phyloP scores from a whole-genome alignment of 2,329 filamentous ascomycete genomes.

The Colletotrichum incanum region DNA sequence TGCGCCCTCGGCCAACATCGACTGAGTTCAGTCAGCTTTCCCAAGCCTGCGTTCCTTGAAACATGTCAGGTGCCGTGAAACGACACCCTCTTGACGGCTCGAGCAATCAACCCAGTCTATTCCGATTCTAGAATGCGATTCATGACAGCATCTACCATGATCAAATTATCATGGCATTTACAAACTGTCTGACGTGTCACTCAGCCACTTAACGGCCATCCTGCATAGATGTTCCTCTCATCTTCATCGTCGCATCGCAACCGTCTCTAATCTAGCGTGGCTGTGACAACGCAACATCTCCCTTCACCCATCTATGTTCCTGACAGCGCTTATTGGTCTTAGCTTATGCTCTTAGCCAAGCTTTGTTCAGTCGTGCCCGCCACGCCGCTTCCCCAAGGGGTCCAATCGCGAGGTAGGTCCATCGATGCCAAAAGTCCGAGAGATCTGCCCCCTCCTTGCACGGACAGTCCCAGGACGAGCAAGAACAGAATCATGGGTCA shows the following conservation, averaged over 20 bases:
- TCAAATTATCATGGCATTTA: constrained; percentile 3
- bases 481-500: constrained; percentile 36
- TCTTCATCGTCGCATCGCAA: constrained; percentile 14
- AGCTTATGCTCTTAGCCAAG: constrained; percentile 13
- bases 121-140: constrained; percentile 6
- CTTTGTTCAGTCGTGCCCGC: background rate
- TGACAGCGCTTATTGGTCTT: background rate
- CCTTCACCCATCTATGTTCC: background rate
- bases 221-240: background rate
- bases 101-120: constrained; percentile 4
- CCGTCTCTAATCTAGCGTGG: background rate
- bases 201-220: background rate
- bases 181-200: background rate
- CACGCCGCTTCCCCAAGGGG: constrained; percentile 22
- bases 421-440: constrained; percentile 29
- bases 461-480: constrained; percentile 31
- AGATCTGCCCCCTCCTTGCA: constrained; percentile 27
- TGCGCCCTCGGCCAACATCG: constrained; percentile 14
- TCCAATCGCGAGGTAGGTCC: constrained; percentile 33
- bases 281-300: background rate
- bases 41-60: constrained; percentile 30
- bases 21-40: constrained; percentile 21
- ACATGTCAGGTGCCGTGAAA: constrained; percentile 41
- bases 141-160: constrained; percentile 14
- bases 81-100: constrained; percentile 20